Base-by-base conservation (phyloP, 2,329 filamentous ascomycete genomes). In the Zasmidium angulare region DNA sequence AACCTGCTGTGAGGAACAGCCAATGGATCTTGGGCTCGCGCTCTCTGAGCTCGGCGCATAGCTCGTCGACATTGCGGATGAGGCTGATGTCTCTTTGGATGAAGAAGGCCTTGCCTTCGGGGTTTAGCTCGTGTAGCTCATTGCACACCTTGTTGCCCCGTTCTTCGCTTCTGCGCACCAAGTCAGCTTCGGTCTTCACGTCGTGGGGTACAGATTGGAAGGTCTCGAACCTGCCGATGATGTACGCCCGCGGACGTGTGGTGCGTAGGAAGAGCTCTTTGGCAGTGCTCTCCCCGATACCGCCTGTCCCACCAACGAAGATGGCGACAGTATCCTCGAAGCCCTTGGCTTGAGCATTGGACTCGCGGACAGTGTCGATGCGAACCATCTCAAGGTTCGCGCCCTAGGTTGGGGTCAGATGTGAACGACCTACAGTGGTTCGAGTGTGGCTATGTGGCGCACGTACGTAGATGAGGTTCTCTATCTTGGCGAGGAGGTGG, bases 1-100 rank as follows among this genome's bases (percentile, higher is more conserved):
- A 78, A 2, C 82, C 83, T 1, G 77, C 78, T 1, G 77, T 82
- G 55, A 85, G 75, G 65, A 85, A 82, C 0, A 86, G 70, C 2
- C 85, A 68, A 67, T 86, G 84, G 59, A 87, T 76, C 23, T 76
- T 76, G 40, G 73, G 70, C 66, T 86, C 84, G 60, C 78, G 80
- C 26, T 70, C 66, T 59, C 72, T 74, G 58, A 87, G 82, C 53
- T 84, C 76, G 6, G 73, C 71, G 68, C 77, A 79, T 17, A 74
- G 70, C 58, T 75, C 69, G 61, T 80, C 78, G 56, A 79, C 77
- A 59, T 75, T 76, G 19, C 65, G 70, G 11, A 80, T 65, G 6
- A 75, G 59, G 3, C 72, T 74, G 50, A 79, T 71, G 59, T 80
- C 78, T 46, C 71, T 72, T 61, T 78, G 69, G 49, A 80, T 72